These are phyloP conservation scores for Corynascus novoguineensis DNA, from an alignment of 495 filamentous ascomycete species.

Conservation along the genomic window DNA sequence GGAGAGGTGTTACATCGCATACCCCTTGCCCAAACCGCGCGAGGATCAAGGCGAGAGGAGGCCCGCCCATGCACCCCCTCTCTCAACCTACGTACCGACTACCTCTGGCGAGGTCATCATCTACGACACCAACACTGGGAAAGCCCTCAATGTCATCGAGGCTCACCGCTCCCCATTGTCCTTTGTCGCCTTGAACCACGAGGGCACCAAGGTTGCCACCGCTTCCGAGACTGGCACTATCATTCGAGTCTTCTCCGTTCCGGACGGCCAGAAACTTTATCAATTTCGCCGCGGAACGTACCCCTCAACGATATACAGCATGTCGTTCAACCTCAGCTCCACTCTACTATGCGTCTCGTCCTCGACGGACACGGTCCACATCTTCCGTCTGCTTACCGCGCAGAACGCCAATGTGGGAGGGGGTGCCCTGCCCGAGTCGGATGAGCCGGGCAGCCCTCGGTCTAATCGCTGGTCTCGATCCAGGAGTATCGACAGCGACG, in stretches of 20 bases:
- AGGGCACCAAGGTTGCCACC: conserved; percentile 89
- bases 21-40: conserved; percentile 79
- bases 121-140: conserved; percentile 78
- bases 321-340: conserved; percentile 97
- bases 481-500: conserved; percentile 43
- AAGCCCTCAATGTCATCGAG: conserved; percentile 89
- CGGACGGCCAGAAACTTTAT: conserved; percentile 81
- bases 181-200: conserved; percentile 81
- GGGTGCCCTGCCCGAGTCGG: conserved; percentile 10
- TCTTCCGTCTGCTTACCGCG: conserved; percentile 64
- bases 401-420: conserved; percentile 7
- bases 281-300: conserved; percentile 94
- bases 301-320: conserved; percentile 90
- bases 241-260: conserved; percentile 88
- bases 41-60: conserved; percentile 49
- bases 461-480: conserved; percentile 44
- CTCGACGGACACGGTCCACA: conserved; percentile 93
- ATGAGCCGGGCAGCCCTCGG: conserved; percentile 33
- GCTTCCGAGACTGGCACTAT: conserved; percentile 97
- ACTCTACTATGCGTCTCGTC: conserved; percentile 93
- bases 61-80: conserved; percentile 82
- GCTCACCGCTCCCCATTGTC: conserved; percentile 91
- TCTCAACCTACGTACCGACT: conserved; percentile 65
- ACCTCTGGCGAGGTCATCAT: conserved; percentile 90
- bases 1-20: conserved; percentile 91